Base-by-base conservation (phyloP, 2,329 filamentous ascomycete species). In the Fusarium pseudoanthophilum region DNA sequence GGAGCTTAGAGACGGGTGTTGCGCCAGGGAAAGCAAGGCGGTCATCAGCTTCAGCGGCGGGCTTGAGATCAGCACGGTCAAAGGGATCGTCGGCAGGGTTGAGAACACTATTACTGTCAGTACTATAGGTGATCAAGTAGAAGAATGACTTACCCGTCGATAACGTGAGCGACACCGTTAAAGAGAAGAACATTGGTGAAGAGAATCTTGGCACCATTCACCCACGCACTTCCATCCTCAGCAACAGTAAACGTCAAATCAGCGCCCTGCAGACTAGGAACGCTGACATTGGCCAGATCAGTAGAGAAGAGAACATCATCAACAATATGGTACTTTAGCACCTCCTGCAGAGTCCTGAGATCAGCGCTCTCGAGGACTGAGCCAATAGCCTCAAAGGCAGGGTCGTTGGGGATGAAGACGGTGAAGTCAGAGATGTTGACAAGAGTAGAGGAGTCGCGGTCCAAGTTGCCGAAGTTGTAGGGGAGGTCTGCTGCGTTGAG, bases 111-210 rank as follows among this genome's bases (percentile, higher is more conserved):
- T 15, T 6, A 11, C 20, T 2, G 11, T 75, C 14, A 76, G 67
- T 2, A 57, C 14, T 9, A 13, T 5, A 9, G 15, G 5, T 28
- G 26, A 7, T 28, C 7, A 7, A 36, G 8, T 2, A 13, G 24
- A 5, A 8, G 20, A 15, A 40, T 16, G 14, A 63, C 74, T 64
- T 37, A 80, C 79, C 70, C 71, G 37, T 82, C 80, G 52, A 82
- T 78, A 37, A 77, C 72, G 42, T 82, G 80, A 13, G 78, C 80
- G 15, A 82, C 74, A 42, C 80, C 80, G 39, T 82, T 82, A 48
- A 69, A 76, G 4, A 81, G 52, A 21, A 82, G 76, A 18, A 72
- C 66, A 60, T 82, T 80, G 28, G 80, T 73, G 10, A 76, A 74
- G 4, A 79, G 67, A 37, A 82, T 81, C 62, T 74, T 79, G 0